phyloP scores from a whole-genome alignment of 805 yeast species.

The Isabelozyma gotoi region DNA sequence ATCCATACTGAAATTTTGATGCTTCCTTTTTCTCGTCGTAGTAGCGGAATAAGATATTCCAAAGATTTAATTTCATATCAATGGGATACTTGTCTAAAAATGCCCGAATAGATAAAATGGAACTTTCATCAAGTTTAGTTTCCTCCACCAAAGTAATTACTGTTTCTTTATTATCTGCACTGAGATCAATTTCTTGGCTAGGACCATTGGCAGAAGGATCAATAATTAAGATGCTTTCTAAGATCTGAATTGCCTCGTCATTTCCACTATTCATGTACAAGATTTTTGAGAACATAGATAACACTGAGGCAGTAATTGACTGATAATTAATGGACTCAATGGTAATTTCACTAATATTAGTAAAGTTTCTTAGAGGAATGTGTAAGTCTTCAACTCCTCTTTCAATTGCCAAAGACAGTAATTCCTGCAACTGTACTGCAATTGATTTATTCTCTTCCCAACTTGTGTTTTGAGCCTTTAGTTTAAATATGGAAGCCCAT shows the following conservation, averaged over 20 bases:
- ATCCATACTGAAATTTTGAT: conserved; percentile 45
- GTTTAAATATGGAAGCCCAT: conserved; percentile 36
- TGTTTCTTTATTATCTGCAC: conserved; percentile 7
- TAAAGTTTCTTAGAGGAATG: conserved; percentile 56
- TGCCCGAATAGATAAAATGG: conserved; percentile 48
- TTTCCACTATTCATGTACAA: conserved; percentile 33
- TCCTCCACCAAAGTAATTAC: conserved; percentile 9
- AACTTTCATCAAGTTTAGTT: not conserved
- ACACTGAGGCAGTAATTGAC: conserved; percentile 67
- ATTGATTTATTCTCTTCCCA: conserved; percentile 31
- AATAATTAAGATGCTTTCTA: conserved; percentile 49
- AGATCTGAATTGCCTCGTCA: conserved; percentile 34
- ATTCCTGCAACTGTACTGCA: conserved; percentile 18
- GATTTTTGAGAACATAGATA: conserved; percentile 60
- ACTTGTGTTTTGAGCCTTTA: conserved; percentile 24
- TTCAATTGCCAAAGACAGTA: conserved; percentile 10
- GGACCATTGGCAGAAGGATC: not conserved
- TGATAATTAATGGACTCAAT: conserved; percentile 53
- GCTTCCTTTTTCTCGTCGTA: conserved; percentile 34
- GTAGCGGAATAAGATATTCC: conserved; percentile 68
- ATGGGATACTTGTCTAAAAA: conserved; percentile 66
- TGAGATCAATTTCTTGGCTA: conserved; percentile 12
- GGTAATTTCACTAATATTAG: conserved; percentile 57
- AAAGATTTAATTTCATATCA: conserved; percentile 66
- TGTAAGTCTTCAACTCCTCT: conserved; percentile 12